These are phyloP conservation scores for Zoysia japonica DNA, from an alignment of 176 grass and related monocot genomes.

Conservation along the genomic window DNA sequence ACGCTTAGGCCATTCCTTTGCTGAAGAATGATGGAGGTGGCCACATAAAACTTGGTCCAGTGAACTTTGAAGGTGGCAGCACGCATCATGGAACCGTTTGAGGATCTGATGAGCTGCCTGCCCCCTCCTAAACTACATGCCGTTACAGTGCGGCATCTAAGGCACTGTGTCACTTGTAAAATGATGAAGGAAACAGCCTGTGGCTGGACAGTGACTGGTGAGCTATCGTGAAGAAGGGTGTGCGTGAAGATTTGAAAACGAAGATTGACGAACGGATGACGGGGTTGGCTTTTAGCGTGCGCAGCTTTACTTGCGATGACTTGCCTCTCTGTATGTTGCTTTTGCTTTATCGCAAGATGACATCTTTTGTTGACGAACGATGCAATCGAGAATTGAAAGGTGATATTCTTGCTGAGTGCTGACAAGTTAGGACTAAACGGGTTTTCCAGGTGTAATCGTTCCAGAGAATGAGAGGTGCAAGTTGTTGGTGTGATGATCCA, in stretches of 20 bases:
- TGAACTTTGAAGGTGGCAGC: conserved; percentile 5
- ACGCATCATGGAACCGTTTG: conserved; percentile 13
- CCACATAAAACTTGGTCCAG: not conserved
- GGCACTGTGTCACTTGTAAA: conserved; percentile 12
- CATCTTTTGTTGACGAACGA: conserved; percentile 40
- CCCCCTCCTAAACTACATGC: conserved; percentile 32
- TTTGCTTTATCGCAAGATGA: conserved; percentile 51
- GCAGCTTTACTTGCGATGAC: conserved; percentile 55
- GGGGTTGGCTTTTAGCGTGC: conserved; percentile 47
- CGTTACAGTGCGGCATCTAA: conserved; percentile 14
- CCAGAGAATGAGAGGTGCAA: conserved; percentile 30
- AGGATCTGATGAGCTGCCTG: conserved; percentile 39
- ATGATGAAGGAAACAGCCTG: conserved; percentile 32
- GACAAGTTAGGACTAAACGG: conserved; percentile 33
- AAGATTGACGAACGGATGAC: conserved; percentile 35
- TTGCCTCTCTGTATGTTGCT: conserved; percentile 46
- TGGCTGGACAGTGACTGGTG: conserved; percentile 2
- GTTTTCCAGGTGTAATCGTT: conserved; percentile 41
- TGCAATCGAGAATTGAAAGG: conserved; percentile 28
- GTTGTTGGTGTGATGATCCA: conserved; percentile 44
- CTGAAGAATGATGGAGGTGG: not conserved
- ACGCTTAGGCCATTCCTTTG: not conserved
- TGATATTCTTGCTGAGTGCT: conserved; percentile 36
- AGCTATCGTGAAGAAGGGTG: conserved; percentile 25
- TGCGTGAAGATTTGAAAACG: conserved; percentile 32